Base-by-base conservation (phyloP, 345 rosid species). In the Brassica incana region DNA sequence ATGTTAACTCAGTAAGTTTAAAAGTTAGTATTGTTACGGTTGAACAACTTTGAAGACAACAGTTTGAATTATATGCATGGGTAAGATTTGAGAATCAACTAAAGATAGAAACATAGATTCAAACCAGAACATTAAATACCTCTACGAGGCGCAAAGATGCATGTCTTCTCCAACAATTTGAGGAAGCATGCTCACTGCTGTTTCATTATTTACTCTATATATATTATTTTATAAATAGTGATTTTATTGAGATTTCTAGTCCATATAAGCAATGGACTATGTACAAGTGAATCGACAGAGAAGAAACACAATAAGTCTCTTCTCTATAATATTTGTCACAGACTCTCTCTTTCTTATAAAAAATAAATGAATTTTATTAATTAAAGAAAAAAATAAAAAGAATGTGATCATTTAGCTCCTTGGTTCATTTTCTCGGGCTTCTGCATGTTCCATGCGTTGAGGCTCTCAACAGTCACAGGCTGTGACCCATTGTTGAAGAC, bases 371-470 rank as follows among this genome's bases (percentile, higher is more conserved):
- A 43, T 18, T 69, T 18, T 30, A 43, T 12, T 30, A 68, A 43
- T 36, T 30, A 35, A 35, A 35, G 20, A 72, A 65, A 36, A 16
- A 18, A 38, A 54, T 11, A 7, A 69, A 54, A 58, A 12, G 54
- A 35, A 61, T 25, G 69, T 23, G 30, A 50, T 80, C 67, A 80
- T 16, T 69, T 16, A 62, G 71, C 83, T 63, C 75, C 67, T 80
- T 83, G 43, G 76, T 83, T 87, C 86, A 83, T 85, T 73, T 54
- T 14, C 8, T 1, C 1, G 6, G 99, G 92, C 64, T 74, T 80
- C 0, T 77, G 82, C 96, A 95, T 95, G 80, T 88, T 88, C 98
- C 93, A 95, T 4, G 97, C 96, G 9, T 72, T 78, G 8, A 95
- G 83, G 4, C 61, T 87, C 77, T 91, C 94, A 0, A 95, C 85